Evolutionary conservation across 2,329 filamentous ascomycete genomes (phyloP), one percentile per base, ranked within the genome.

Genomic region (Tolypocladium guangdongense): DNA sequence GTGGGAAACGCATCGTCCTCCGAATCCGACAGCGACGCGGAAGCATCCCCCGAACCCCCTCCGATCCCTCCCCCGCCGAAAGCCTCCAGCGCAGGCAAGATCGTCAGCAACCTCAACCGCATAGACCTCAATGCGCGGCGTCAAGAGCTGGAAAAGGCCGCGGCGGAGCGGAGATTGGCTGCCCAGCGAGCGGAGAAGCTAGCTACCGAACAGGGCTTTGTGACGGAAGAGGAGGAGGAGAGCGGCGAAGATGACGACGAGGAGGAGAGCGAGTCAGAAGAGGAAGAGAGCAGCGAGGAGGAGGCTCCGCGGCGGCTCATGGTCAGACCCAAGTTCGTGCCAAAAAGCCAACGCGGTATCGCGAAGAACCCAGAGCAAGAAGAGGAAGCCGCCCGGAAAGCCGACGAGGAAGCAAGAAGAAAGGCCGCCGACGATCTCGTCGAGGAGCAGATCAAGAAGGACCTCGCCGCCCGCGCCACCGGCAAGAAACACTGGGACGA

Each of bases 401-500:
- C 75, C 2, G 80, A 80, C 48, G 83, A 85, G 55, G 83, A 79
- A 54, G 82, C 77, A 2, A 79, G 82, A 37, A 83, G 81, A 57
- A 84, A 86, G 66, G 84, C 86, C 39, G 82, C 87, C 14, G 86
- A 96, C 66, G 84, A 81, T 54, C 74, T 97, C 11, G 83, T 99
- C 16, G 90, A 96, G 66, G 89, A 91, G 61, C 90, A 97, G 66
- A 83, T 97, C 45, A 84, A 87, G 62, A 88, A 88, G 59, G 87
- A 92, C 62, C 80, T 88, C 0, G 86, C 86, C 4, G 88, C 87
- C 24, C 82, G 84, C 52, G 84, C 84, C 1, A 82, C 83, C 0
- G 86, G 84, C 14, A 90, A 89, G 69, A 90, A 88, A 66, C 84
- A 90, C 63, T 96, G 91, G 90, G 91, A 96, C 62, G 84, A 89